phyloP scores from a whole-genome alignment of 495 filamentous ascomycete species.

The Hypoxylon rickii region DNA sequence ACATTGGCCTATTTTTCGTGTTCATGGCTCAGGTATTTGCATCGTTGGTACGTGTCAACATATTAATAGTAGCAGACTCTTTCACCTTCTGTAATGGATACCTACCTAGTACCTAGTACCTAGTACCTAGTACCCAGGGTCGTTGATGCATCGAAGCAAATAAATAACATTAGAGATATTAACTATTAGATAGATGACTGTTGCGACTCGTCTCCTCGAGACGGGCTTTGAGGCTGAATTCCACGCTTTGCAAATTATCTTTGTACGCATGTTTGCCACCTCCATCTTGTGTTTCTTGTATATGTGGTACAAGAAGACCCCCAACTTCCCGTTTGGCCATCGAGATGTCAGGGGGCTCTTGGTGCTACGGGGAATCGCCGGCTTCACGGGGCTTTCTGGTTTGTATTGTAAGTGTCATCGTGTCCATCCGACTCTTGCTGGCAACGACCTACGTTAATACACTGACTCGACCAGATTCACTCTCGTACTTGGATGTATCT shows the following conservation, averaged over 20 bases:
- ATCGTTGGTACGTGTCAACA: conserved; percentile 48
- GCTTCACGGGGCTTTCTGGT: conserved; percentile 77
- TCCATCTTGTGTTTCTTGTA: conserved; percentile 66
- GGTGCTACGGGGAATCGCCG: conserved; percentile 64
- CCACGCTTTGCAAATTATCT: conserved; percentile 80
- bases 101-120: too few relatives aligned
- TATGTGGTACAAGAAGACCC: conserved; percentile 70
- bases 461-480: conserved; percentile 60
- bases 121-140: too few relatives aligned
- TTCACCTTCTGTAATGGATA: too few relatives aligned
- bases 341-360: conserved; percentile 64
- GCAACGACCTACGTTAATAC: neutral
- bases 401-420: conserved; percentile 62
- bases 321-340: conserved; percentile 70
- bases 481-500: conserved; percentile 76
- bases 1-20: conserved; percentile 72
- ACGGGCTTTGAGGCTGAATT: conserved; percentile 60
- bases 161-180: neutral
- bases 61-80: neutral
- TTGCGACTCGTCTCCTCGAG: conserved; percentile 70
- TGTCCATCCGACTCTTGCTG: neutral
- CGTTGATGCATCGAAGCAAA: too few relatives aligned
- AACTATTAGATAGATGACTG: conserved; percentile 60
- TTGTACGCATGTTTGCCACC: conserved; percentile 78
- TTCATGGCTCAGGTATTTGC: conserved; percentile 75